Evolutionary conservation across 306 rosid species (phyloP).

Genomic region (Vigna unguiculata): DNA sequence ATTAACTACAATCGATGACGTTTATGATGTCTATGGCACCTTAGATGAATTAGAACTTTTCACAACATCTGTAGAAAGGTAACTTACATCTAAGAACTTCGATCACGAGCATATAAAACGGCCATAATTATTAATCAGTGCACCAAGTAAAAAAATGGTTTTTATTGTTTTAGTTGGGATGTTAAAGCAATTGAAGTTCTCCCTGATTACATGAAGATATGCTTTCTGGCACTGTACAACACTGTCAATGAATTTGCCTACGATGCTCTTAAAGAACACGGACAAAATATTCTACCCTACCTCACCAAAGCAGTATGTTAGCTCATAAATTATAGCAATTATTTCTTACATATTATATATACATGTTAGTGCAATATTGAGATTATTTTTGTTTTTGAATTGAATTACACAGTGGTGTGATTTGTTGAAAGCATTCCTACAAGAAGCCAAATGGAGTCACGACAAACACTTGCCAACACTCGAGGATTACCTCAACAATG

Average conservation of each 20-base stretch:
- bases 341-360: not conserved
- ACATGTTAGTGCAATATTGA: not conserved
- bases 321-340: not conserved
- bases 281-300: constrained; percentile 53
- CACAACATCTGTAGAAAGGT: constrained; percentile 63
- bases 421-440: constrained; percentile 60
- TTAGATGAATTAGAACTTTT: constrained; percentile 60
- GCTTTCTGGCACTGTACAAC: constrained; percentile 71
- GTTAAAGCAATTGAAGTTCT: constrained; percentile 48
- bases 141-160: not conserved
- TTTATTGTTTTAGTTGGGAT: constrained; percentile 61
- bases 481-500: constrained; percentile 56
- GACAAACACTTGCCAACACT: constrained; percentile 53
- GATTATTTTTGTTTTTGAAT: not conserved
- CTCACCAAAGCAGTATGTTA: constrained; percentile 55
- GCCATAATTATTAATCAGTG: not conserved
- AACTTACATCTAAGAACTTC: not conserved
- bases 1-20: constrained; percentile 57
- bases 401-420: constrained; percentile 56
- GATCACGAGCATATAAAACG: no score
- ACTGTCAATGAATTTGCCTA: constrained; percentile 62
- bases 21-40: constrained; percentile 65
- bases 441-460: constrained; percentile 60
- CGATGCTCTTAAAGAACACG: constrained; percentile 52
- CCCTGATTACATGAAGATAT: constrained; percentile 63